Conservation (phyloP, 1,284 basidiomycete species). For the Sporisorium exsertum region DNA sequence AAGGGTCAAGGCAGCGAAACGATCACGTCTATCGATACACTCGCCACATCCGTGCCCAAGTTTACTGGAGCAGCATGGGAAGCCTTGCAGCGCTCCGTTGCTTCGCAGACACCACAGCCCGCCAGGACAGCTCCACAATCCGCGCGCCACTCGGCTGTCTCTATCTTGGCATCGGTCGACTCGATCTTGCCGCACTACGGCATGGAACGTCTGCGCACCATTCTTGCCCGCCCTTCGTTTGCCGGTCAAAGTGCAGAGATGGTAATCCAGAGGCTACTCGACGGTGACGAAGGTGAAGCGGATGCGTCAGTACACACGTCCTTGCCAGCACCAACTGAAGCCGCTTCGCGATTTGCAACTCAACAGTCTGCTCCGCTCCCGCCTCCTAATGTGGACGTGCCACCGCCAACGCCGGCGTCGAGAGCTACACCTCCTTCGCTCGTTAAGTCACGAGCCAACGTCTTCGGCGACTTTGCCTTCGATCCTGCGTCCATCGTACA, state of each 20-base stretch:
- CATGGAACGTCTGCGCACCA: slow-evolving; percentile 21
- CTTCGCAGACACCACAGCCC: slow-evolving; percentile 1
- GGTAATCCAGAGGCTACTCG: slow-evolving; percentile 46
- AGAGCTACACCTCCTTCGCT: slow-evolving; percentile 18
- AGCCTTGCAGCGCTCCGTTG: slow-evolving; percentile 23
- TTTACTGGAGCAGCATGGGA: slow-evolving; percentile 44
- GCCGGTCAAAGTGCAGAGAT: slow-evolving; percentile 35
- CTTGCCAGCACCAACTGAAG: not conserved
- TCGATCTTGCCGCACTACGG: slow-evolving; percentile 50
- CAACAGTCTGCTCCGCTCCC: not conserved
- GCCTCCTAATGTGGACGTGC: not conserved
- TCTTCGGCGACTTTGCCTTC: slow-evolving; percentile 44
- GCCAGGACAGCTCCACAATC: not conserved
- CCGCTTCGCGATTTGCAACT: not conserved
- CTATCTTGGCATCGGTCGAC: slow-evolving; percentile 32
- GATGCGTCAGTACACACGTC: not conserved
- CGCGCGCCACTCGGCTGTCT: not conserved
- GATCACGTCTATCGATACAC: slow-evolving; percentile 31
- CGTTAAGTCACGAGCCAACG: slow-evolving; percentile 45
- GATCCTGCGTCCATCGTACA: slow-evolving; percentile 29
- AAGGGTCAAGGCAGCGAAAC: slow-evolving; percentile 12
- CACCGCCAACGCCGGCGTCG: slow-evolving; percentile 2
- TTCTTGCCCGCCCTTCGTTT: slow-evolving; percentile 38
- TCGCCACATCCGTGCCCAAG: slow-evolving; percentile 23
- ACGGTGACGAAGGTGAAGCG: slow-evolving; percentile 38